Evolutionary conservation across 2,329 filamentous ascomycete species (phyloP), one percentile per base, ranked within the genome.

Genomic region (Sarocladium oryzae): DNA sequence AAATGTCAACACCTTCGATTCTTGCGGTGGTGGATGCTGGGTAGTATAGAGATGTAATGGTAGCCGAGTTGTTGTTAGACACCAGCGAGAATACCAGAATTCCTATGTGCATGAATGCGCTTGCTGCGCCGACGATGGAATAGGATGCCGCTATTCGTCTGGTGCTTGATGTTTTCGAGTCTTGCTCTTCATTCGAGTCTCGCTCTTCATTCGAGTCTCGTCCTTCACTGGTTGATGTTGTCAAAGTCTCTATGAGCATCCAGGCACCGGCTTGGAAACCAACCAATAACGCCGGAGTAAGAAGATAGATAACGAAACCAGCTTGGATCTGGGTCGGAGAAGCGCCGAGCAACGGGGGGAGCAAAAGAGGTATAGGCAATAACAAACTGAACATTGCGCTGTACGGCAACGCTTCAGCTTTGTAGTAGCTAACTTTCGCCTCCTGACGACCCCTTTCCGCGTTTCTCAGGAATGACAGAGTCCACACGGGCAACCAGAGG

Each of bases 51-150:
- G 28, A 7, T 13, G 28, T 8, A 32, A 32, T 32, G 8, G 28
- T 32, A 7, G 28, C 13, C 13, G 28, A 18, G 35, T 26, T 8
- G 43, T 28, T 10, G 24, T 37, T 15, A 40, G 37, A 33, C 36
- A 41, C 8, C 13, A 32, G 32, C 23, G 24, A 15, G 37, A 30
- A 26, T 37, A 43, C 3, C 16, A 28, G 18, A 30, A 51, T 30
- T 5, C 36, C 37, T 16, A 51, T 30, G 37, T 51, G 50, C n/a
- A 43, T 40, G 6, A 45, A 28, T 7, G 50, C 37, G 24, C 50
- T 51, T 16, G 33, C 13, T 23, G 33, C 28, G 26, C 50, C 50
- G 30, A 51, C 50, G 43, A 51, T 51, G 15, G 23, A 43, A 24
- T 51, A 51, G 10, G 36, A 15, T 4, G 43, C 28, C 13, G 36